Evolutionary conservation across 805 yeast genomes (phyloP).

Genomic region (Saturnispora bothae): DNA sequence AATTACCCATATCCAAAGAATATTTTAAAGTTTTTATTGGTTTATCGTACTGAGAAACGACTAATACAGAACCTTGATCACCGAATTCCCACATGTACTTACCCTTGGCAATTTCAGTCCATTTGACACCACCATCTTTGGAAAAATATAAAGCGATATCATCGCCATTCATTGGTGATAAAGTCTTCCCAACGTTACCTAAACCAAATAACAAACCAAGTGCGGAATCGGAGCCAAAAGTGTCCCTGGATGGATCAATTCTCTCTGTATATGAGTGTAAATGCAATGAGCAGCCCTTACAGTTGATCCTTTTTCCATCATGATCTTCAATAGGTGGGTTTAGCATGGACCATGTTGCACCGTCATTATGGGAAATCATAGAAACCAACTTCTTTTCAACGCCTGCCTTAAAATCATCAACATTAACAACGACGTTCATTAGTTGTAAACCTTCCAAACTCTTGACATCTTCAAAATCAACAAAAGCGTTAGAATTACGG

Average conservation of each 20-base stretch:
- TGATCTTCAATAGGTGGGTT: conserved; percentile 61
- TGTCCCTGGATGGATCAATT: conserved; percentile 61
- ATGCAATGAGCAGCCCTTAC: conserved; percentile 65
- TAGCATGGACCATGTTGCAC: conserved; percentile 72
- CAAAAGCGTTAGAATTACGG: conserved; percentile 62
- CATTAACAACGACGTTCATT: conserved; percentile 57
- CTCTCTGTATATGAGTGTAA: conserved; percentile 89
- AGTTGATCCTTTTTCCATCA: conserved; percentile 41
- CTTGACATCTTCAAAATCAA: conserved; percentile 78
- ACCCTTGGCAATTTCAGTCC: conserved; percentile 73
- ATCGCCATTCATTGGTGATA: conserved; percentile 33
- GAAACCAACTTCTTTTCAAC: conserved; percentile 52
- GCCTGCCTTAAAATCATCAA: conserved; percentile 29
- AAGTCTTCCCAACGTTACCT: conserved; percentile 75
- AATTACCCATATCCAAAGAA: conserved; percentile 69
- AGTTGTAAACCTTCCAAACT: conserved; percentile 79
- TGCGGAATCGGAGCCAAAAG: conserved; percentile 82
- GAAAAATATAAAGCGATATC: conserved; percentile 62
- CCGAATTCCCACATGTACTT: conserved; percentile 91
- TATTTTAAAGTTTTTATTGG: conserved; percentile 49
- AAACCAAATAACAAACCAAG: conserved; percentile 81
- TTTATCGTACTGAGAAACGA: conserved; percentile 50
- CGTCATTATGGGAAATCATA: conserved; percentile 79
- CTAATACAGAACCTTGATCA: conserved; percentile 83
- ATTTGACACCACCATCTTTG: conserved; percentile 82